A percentile compares a stretch with the other conserved stretches of the same genome.
Conservation (phyloP, 352 stramenopile genomes). For the Pythium apleroticum region DNA sequence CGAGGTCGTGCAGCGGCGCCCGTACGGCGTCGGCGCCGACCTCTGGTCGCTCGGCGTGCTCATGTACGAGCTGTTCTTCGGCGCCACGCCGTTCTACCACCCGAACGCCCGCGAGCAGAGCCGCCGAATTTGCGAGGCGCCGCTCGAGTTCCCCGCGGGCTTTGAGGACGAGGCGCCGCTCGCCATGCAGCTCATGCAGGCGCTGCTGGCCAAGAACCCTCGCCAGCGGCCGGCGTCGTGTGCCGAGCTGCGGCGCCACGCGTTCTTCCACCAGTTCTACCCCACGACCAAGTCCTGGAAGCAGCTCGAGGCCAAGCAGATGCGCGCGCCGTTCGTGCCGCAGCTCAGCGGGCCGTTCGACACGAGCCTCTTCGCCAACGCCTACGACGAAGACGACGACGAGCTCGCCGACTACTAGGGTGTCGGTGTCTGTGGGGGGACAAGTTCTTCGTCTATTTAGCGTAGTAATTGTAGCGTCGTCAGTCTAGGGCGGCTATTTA, state of each 20-base stretch:
- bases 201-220: constrained; percentile 54
- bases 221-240: constrained; percentile 42
- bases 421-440: not conserved
- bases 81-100: constrained; percentile 86
- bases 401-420: constrained; percentile 37
- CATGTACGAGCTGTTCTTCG: constrained; percentile 67
- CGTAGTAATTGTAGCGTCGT: constrained; percentile 4
- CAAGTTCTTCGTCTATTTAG: not conserved
- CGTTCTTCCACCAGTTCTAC: constrained; percentile 57
- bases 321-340: constrained; percentile 53
- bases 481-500: constrained; percentile 5
- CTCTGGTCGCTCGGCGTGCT: constrained; percentile 81
- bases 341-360: constrained; percentile 58
- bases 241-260: constrained; percentile 35
- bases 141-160: constrained; percentile 53
- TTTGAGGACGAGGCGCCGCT: constrained; percentile 41
- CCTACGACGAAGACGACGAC: constrained; percentile 38
- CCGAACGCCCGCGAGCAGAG: constrained; percentile 67
- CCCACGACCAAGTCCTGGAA: constrained; percentile 41
- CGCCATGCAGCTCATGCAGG: constrained; percentile 46
- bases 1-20: constrained; percentile 56
- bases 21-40: constrained; percentile 63
- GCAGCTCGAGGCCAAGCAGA: constrained; percentile 40
- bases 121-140: constrained; percentile 58
- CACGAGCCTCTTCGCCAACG: constrained; percentile 63